Conservation (phyloP, 164 flowering plant genomes). For the Nymphaea thermarum region DNA sequence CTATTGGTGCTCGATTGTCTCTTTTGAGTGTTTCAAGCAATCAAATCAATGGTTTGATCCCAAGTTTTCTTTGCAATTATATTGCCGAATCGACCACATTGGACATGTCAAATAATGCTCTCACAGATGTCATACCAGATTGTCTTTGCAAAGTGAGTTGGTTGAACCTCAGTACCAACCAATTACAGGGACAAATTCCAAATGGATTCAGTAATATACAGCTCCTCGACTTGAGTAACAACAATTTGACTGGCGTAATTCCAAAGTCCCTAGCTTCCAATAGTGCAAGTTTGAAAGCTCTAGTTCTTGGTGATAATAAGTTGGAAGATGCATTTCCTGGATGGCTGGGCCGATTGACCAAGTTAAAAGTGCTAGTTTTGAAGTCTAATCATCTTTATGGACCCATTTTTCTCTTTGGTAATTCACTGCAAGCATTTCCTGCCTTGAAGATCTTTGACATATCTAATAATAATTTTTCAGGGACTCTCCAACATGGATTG, state of each 20-base stretch:
- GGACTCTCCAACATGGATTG: too few species aligned
- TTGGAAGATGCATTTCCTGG: background rate
- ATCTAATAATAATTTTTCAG: too few species aligned
- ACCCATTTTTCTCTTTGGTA: too few species aligned
- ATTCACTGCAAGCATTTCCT: too few species aligned
- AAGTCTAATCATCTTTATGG: too few species aligned
- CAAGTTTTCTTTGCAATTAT: background rate
- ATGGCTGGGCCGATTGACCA: background rate
- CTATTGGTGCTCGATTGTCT: background rate
- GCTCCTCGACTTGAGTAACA: background rate
- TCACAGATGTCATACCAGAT: background rate
- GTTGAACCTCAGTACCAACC: too few species aligned
- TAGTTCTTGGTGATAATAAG: background rate
- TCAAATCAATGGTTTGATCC: background rate
- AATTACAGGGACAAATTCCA: background rate
- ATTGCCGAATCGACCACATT: background rate
- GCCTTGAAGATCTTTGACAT: too few species aligned
- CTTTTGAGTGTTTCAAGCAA: background rate
- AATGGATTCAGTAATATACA: background rate
- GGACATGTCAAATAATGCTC: background rate
- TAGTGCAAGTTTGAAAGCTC: background rate
- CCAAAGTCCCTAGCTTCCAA: background rate
- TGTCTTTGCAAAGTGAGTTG: too few species aligned
- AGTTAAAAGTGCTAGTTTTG: too few species aligned
- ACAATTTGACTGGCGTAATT: background rate